phyloP scores from a whole-genome alignment of 164 flowering plant species.

The Umbilicus rupestris region DNA sequence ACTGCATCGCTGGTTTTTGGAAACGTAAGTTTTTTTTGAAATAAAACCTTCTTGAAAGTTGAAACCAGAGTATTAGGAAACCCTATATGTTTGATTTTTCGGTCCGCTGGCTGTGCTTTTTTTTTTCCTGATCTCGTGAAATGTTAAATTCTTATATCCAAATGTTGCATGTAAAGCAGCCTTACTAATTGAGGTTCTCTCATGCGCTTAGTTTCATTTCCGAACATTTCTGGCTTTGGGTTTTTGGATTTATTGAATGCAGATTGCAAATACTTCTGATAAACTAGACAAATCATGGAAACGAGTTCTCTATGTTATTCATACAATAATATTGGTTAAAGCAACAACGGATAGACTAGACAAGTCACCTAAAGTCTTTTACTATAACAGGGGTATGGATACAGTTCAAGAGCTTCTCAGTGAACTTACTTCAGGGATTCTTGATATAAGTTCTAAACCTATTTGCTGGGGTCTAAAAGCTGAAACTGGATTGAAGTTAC shows the following conservation, averaged over 20 bases:
- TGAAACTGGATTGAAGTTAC: conserved; percentile 51
- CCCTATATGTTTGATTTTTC: too few species aligned
- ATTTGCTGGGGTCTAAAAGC: conserved; percentile 52
- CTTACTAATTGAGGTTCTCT: too few species aligned
- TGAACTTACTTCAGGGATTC: conserved; percentile 32
- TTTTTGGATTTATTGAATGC: neutral
- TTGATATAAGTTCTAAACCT: conserved; percentile 52
- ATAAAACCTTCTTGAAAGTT: neutral
- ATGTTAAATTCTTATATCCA: too few species aligned
- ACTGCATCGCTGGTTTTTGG: conserved; percentile 60
- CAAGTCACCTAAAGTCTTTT: neutral
- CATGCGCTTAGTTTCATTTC: too few species aligned
- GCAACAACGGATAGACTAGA: neutral
- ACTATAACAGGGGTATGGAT: conserved; percentile 49
- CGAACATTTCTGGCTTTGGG: neutral
- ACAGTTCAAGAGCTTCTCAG: conserved; percentile 36
- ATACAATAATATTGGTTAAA: neutral
- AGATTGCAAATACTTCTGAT: neutral
- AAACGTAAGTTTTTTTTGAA: conserved; percentile 39
- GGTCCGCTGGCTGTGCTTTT: neutral
- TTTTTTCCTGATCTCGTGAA: too few species aligned
- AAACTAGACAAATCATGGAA: neutral
- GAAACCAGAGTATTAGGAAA: neutral
- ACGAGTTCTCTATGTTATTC: too few species aligned
- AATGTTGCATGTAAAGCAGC: too few species aligned